Evolutionary conservation across 257 asterid genomes (phyloP).

Genomic region (Solanum phureja): DNA sequence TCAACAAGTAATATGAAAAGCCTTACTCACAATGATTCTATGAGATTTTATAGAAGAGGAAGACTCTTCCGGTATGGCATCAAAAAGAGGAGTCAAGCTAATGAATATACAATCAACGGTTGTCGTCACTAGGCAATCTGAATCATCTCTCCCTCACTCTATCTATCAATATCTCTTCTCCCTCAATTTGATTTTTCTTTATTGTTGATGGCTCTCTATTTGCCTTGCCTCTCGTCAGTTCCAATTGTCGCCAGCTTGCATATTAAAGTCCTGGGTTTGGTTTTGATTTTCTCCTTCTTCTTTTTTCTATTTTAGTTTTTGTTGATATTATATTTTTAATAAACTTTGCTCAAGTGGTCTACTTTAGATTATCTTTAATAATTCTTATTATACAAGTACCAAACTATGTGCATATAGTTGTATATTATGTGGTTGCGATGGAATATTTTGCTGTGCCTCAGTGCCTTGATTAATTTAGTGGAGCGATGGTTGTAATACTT

Average conservation of each 20-base stretch:
- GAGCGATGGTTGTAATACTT: too few species aligned
- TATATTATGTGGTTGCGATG: background rate
- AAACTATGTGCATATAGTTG: background rate
- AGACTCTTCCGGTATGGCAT: conserved; percentile 78
- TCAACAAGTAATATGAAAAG: conserved; percentile 55
- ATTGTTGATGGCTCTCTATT: too few species aligned
- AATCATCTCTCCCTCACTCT: background rate
- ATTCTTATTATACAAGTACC: background rate
- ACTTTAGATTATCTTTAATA: background rate
- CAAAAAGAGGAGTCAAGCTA: too few species aligned
- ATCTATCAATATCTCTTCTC: background rate
- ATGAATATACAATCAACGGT: background rate
- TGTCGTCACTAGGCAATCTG: background rate
- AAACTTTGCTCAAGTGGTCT: background rate
- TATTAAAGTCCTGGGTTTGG: background rate
- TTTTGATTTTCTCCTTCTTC: background rate
- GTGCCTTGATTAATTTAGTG: too few species aligned
- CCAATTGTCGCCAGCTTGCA: background rate
- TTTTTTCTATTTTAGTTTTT: background rate
- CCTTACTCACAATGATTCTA: conserved; percentile 62
- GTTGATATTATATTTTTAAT: background rate
- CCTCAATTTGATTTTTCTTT: too few species aligned
- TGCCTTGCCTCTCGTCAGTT: background rate
- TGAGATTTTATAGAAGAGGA: conserved; percentile 78
- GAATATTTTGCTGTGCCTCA: too few species aligned